Conservation (phyloP, 176 grass and related monocot genomes). For the Musa beccarii region DNA sequence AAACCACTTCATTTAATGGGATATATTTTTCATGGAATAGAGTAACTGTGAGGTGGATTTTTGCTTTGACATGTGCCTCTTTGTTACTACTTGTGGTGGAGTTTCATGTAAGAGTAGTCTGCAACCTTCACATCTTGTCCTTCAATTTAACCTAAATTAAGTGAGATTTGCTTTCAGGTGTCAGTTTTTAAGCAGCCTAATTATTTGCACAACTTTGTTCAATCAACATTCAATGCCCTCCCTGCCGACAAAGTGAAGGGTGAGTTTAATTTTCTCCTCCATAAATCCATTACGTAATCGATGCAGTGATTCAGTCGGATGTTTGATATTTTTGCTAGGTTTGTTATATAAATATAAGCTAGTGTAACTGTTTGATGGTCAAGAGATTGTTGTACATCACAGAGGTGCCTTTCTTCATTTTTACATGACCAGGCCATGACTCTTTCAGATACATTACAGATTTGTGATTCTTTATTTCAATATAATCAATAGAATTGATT, state of each 20-base stretch:
- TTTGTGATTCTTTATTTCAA: not conserved
- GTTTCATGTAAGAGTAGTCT: not conserved
- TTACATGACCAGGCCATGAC: not conserved
- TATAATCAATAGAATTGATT: not conserved
- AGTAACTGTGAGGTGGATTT: no score
- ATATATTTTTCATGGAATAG: no score
- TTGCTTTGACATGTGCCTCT: not conserved
- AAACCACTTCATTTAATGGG: no score
- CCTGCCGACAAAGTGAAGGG: conserved; percentile 77
- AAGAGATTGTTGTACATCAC: not conserved
- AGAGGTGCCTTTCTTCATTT: not conserved
- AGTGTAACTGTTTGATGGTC: no score
- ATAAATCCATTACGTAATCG: not conserved
- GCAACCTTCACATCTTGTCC: not conserved
- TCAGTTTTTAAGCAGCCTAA: conserved; percentile 84
- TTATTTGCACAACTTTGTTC: conserved; percentile 97
- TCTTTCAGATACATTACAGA: not conserved
- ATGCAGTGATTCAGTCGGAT: not conserved
- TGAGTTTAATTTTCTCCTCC: conserved; percentile 11
- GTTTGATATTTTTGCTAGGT: not conserved
- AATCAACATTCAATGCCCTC: conserved; percentile 92
- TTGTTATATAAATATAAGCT: not conserved
- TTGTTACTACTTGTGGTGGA: not conserved
- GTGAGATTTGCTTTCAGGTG: conserved; percentile 45
- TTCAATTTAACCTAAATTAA: not conserved